These are phyloP conservation scores for Fusarium proliferatum DNA, from an alignment of 2,329 filamentous ascomycete species.

Conservation along the genomic window DNA sequence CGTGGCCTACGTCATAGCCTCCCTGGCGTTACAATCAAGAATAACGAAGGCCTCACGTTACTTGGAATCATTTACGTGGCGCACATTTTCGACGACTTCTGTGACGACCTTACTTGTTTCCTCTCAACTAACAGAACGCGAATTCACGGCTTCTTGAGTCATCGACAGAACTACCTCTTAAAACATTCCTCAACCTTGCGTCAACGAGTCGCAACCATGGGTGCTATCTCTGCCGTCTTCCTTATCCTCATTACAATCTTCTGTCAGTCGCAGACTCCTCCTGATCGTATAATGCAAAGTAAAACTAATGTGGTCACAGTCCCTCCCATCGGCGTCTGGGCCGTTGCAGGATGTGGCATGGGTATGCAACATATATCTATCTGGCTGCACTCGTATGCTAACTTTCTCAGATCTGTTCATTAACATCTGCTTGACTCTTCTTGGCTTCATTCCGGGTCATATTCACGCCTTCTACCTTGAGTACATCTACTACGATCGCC, in stretches of 20 bases:
- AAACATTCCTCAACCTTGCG: not conserved
- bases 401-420: constrained; percentile 65
- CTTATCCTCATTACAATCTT: constrained; percentile 64
- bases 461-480: constrained; percentile 85
- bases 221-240: constrained; percentile 60
- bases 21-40: not conserved
- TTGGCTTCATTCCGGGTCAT: constrained; percentile 81
- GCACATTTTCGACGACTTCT: constrained; percentile 6
- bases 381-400: not conserved
- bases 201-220: constrained; percentile 55
- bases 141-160: not conserved
- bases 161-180: not conserved
- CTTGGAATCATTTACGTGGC: constrained; percentile 16
- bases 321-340: constrained; percentile 72
- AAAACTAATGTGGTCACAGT: constrained; percentile 58
- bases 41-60: constrained; percentile 21
- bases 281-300: not conserved
- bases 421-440: constrained; percentile 73
- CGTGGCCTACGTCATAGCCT: constrained; percentile 28
- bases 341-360: constrained; percentile 72
- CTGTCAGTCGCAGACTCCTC: constrained; percentile 52
- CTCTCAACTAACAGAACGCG: not conserved
- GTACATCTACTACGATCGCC: constrained; percentile 84
- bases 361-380: constrained; percentile 48
- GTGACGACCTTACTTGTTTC: not conserved